Conservation (phyloP, 1,139 yeast genomes). For the Geotrichum reessii region DNA sequence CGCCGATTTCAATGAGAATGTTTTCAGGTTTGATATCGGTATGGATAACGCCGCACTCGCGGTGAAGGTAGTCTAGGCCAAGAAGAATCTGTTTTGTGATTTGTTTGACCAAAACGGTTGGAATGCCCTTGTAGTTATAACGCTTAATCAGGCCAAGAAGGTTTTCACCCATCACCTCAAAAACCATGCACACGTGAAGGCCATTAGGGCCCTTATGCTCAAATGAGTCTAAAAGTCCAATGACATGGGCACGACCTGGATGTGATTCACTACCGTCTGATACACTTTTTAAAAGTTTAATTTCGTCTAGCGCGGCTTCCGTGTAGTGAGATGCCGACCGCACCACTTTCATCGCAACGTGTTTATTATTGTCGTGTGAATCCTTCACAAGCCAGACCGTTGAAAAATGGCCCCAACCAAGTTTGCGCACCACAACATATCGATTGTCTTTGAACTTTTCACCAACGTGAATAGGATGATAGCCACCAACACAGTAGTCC, state of each 20-base stretch:
- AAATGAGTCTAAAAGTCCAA: conserved; percentile 66
- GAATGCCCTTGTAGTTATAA: conserved; percentile 65
- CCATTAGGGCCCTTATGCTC: conserved; percentile 79
- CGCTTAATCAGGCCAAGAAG: conserved; percentile 63
- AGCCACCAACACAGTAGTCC: conserved; percentile 79
- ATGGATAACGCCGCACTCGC: conserved; percentile 85
- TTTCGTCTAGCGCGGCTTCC: conserved; percentile 84
- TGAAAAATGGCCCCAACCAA: conserved; percentile 91
- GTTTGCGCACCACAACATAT: conserved; percentile 65
- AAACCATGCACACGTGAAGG: conserved; percentile 79
- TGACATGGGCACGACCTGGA: conserved; percentile 68
- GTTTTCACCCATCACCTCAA: conserved; percentile 83
- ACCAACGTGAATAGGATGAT: conserved; percentile 77
- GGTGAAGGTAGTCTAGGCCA: conserved; percentile 74
- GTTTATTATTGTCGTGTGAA: conserved; percentile 38
- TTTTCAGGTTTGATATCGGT: conserved; percentile 90
- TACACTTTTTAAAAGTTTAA: conserved; percentile 51
- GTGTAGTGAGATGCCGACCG: conserved; percentile 63
- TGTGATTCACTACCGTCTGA: conserved; percentile 50
- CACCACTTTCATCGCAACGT: conserved; percentile 81
- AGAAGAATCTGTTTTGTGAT: conserved; percentile 71
- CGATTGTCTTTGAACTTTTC: conserved; percentile 55
- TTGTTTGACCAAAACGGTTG: conserved; percentile 67
- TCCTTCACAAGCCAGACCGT: conserved; percentile 85
- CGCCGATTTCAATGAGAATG: conserved; percentile 72